Percentiles rank a stretch among this genome's conserved stretches.
These are phyloP conservation scores for Pseudocercospora ulei DNA, from an alignment of 2,329 filamentous ascomycete genomes.

Conservation along the genomic window DNA sequence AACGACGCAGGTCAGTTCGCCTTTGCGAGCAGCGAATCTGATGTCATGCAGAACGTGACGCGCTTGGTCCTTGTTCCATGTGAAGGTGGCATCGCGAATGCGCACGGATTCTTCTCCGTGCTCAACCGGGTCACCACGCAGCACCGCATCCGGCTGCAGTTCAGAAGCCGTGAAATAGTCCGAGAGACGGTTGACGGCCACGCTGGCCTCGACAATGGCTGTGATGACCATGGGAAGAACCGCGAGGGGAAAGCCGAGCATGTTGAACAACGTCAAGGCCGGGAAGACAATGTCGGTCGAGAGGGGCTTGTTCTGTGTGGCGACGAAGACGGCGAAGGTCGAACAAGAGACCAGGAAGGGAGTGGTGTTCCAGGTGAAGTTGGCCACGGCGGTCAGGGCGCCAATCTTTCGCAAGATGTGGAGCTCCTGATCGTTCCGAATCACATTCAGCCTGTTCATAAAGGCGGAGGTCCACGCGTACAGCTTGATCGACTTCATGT, in stretches of 20 bases:
- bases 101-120: conserved; percentile 75
- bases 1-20: conserved; percentile 84
- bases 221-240: conserved; percentile 97
- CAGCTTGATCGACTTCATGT: conserved; percentile 98
- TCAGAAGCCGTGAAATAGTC: conserved; percentile 81
- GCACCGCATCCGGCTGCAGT: conserved; percentile 74
- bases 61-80: conserved; percentile 78
- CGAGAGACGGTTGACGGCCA: conserved; percentile 77
- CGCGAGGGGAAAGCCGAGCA: conserved; percentile 87
- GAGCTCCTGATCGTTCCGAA: conserved; percentile 89
- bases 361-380: conserved; percentile 96
- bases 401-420: conserved; percentile 95
- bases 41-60: conserved; percentile 65
- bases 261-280: conserved; percentile 83
- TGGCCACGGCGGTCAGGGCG: conserved; percentile 83
- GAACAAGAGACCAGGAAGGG: conserved; percentile 96
- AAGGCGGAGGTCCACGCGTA: conserved; percentile 97
- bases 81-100: conserved; percentile 78
- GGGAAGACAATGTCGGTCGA: conserved; percentile 95
- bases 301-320: conserved; percentile 68
- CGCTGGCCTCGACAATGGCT: conserved; percentile 87
- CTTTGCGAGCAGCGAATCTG: conserved; percentile 80
- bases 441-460: conserved; percentile 92
- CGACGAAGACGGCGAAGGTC: conserved; percentile 88
- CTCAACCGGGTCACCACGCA: conserved; percentile 57